A percentile compares a stretch with the other conserved stretches of the same genome.
Conservation (phyloP, 2,329 filamentous ascomycete genomes). For the Chrysosporium queenslandicum region DNA sequence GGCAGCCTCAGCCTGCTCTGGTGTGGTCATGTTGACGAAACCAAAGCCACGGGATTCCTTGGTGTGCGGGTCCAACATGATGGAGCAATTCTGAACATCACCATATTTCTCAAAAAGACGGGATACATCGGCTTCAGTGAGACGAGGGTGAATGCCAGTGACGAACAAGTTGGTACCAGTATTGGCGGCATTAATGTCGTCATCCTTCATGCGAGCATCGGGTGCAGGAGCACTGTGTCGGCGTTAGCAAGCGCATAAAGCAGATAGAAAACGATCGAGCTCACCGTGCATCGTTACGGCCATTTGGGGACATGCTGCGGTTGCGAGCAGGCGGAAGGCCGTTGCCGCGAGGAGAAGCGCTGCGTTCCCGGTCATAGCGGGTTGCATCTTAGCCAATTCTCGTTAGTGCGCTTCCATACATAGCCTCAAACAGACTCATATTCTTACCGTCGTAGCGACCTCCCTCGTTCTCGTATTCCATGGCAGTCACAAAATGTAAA, state of each 20-base stretch:
- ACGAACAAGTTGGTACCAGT: constrained; percentile 97
- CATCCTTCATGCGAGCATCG: constrained; percentile 40
- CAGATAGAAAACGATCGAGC: constrained; percentile 11
- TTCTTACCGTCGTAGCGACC: constrained; percentile 56
- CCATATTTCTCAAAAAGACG: constrained; percentile 98
- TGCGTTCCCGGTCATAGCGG: constrained; percentile 57
- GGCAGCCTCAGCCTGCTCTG: constrained; percentile 90
- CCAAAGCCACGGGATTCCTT: constrained; percentile 98
- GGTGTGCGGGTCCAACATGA: constrained; percentile 97
- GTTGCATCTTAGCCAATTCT: constrained; percentile 41
- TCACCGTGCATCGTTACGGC: constrained; percentile 46
- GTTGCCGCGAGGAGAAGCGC: constrained; percentile 55
- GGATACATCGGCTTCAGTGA: constrained; percentile 80
- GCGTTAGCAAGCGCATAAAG: constrained; percentile 1
- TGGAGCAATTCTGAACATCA: constrained; percentile 97
- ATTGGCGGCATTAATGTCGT: constrained; percentile 71
- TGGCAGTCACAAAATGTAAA: constrained; percentile 28
- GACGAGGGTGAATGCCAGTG: constrained; percentile 89
- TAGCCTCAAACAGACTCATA: constrained; percentile 14
- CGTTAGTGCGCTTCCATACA: constrained; percentile 10
- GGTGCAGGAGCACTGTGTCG: not conserved
- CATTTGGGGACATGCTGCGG: constrained; percentile 56
- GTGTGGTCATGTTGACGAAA: constrained; percentile 97
- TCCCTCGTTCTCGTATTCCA: constrained; percentile 58
- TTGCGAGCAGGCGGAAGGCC: constrained; percentile 42